Percentiles rank a stretch among this genome's conserved stretches.
phyloP scores from a whole-genome alignment of 257 asterid species.

The Primulina tabacum region DNA sequence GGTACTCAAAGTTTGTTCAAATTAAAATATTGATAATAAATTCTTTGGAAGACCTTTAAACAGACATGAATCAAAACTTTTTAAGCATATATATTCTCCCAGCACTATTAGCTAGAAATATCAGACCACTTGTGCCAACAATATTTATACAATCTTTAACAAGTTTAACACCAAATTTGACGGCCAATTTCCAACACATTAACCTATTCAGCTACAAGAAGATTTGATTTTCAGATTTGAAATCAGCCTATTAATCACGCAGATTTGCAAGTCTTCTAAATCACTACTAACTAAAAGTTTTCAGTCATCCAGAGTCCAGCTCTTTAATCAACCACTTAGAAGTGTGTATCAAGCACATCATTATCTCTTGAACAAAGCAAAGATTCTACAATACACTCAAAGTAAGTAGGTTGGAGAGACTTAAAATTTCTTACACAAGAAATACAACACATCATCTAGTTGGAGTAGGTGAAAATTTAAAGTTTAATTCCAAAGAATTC shows the following conservation, averaged over 20 bases:
- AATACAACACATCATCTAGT: conserved; percentile 5
- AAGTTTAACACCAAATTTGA: conserved; percentile 3
- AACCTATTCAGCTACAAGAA: conserved; percentile 9
- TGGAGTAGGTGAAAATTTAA: conserved; percentile 18
- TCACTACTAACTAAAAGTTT: background rate
- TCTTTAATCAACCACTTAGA: conserved; percentile 1
- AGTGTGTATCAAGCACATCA: background rate
- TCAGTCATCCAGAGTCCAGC: background rate
- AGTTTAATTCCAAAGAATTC: conserved; percentile 23
- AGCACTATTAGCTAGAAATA: conserved; percentile 5
- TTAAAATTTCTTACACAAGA: conserved; percentile 10
- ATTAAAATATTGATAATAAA: background rate
- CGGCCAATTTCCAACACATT: conserved; percentile 11
- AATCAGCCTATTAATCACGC: conserved; percentile 12
- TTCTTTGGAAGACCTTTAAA: conserved; percentile 18
- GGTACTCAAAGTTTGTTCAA: background rate
- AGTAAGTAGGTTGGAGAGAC: background rate
- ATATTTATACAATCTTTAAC: conserved; percentile 12
- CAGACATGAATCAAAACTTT: conserved; percentile 6
- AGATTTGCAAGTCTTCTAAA: background rate
- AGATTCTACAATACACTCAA: conserved; percentile 6
- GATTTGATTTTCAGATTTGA: conserved; percentile 11
- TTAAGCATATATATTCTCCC: background rate
- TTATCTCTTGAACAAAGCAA: conserved; percentile 5
- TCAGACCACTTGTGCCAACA: background rate